These are phyloP conservation scores for Clitopilus passeckerianus DNA, from an alignment of 768 basidiomycete genomes.

Conservation along the genomic window DNA sequence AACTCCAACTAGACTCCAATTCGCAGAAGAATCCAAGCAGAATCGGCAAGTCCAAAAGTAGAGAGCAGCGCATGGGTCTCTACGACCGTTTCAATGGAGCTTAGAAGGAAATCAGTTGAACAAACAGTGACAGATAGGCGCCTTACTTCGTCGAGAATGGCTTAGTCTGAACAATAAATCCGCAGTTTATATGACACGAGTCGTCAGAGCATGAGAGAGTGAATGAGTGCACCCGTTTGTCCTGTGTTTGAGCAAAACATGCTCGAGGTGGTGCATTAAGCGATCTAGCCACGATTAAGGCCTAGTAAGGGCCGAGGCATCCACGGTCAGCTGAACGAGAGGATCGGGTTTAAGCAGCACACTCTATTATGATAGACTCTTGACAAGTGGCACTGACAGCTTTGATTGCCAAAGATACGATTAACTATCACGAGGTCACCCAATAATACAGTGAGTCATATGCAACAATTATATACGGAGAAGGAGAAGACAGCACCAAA, in stretches of 20 bases:
- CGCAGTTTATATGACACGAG: too few species aligned
- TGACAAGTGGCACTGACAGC: background rate
- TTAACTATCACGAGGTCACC: background rate
- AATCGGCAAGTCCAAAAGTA: conserved; percentile 29
- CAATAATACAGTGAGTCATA: background rate
- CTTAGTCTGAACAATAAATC: too few species aligned
- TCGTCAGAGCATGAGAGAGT: too few species aligned
- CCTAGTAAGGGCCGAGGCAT: background rate
- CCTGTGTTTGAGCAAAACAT: background rate
- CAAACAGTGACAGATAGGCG: background rate
- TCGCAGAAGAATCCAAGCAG: conserved; percentile 45
- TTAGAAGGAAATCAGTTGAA: conserved; percentile 11
- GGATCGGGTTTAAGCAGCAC: background rate
- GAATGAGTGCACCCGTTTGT: too few species aligned
- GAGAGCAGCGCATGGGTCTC: conserved; percentile 47
- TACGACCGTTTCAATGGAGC: conserved; percentile 27
- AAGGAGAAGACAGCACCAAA: background rate
- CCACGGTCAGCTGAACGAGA: background rate
- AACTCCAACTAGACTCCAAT: conserved; percentile 56
- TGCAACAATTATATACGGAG: background rate
- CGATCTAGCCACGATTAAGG: conserved; percentile 20
- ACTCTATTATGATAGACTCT: background rate
- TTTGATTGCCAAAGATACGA: background rate
- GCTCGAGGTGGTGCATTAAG: background rate
- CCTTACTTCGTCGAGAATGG: too few species aligned